Conservation (phyloP, 306 rosid species). For the Glycyrrhiza uralensis region DNA sequence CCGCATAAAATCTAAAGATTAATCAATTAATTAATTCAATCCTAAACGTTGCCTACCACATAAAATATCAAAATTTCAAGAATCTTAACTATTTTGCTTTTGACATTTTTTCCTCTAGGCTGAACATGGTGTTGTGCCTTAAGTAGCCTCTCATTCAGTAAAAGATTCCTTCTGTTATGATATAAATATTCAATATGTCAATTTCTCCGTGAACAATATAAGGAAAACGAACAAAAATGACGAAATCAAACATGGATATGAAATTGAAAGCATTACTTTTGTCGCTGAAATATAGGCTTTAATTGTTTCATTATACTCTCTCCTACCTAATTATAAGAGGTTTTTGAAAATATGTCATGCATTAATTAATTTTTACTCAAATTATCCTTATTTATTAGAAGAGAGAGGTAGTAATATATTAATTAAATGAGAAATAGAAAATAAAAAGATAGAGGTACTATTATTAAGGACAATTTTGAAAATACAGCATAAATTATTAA, state of each 20-base stretch:
- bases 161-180: conserved; percentile 17
- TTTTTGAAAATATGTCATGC: no score
- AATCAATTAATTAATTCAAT: conserved; percentile 7
- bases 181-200: not conserved
- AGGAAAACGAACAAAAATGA: not conserved
- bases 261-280: conserved; percentile 16
- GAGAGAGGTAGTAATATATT: no score
- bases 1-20: conserved; percentile 25
- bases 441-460: no score
- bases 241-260: not conserved
- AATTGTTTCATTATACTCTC: not conserved
- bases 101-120: conserved; percentile 27
- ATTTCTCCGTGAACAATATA: not conserved
- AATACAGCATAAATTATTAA: no score
- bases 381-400: no score
- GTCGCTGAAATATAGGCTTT: conserved; percentile 10
- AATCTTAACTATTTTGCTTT: conserved; percentile 44
- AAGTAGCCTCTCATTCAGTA: conserved; percentile 41
- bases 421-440: no score
- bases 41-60: conserved; percentile 30
- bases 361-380: no score
- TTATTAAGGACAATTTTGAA: no score
- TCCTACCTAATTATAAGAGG: no score
- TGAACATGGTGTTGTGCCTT: conserved; percentile 25
- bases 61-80: conserved; percentile 16